phyloP scores from a whole-genome alignment of 495 filamentous ascomycete species.

The Astrothelium subdiscretum region DNA sequence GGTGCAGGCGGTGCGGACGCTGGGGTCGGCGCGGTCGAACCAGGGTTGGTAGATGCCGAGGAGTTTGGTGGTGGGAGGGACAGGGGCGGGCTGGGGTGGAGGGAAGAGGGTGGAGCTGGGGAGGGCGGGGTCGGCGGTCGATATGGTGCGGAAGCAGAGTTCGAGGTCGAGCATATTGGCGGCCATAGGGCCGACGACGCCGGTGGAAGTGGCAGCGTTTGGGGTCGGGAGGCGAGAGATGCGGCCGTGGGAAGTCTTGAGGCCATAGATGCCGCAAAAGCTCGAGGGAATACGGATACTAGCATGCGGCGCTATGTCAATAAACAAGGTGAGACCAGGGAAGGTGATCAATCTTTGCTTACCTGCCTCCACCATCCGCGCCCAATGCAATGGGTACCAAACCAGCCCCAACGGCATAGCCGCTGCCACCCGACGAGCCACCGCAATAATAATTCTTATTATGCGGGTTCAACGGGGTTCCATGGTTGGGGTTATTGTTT shows the following conservation, averaged over 20 bases:
- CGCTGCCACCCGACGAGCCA: conserved; percentile 77
- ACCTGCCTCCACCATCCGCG: conserved; percentile 66
- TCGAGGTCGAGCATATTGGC: conserved; percentile 70
- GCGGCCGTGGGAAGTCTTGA: conserved; percentile 76
- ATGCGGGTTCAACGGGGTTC: conserved; percentile 76
- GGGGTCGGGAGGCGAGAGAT: conserved; percentile 50
- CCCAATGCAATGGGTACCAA: conserved; percentile 74
- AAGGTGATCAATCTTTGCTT: background rate
- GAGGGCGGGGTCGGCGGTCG: conserved; percentile 54
- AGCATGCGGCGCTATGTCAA: no score
- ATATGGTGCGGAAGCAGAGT: conserved; percentile 66
- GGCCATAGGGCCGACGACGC: conserved; percentile 66
- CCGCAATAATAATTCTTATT: conserved; percentile 74
- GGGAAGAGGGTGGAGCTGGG: conserved; percentile 38
- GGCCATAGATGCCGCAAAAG: conserved; percentile 79
- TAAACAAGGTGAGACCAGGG: background rate
- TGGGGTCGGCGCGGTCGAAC: conserved; percentile 54
- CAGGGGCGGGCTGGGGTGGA: conserved; percentile 25
- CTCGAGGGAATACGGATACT: conserved; percentile 70
- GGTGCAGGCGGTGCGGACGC: conserved; percentile 50
- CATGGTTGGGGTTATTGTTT: conserved; percentile 70
- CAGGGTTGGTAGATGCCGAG: conserved; percentile 69
- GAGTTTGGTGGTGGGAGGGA: conserved; percentile 33
- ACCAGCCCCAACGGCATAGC: conserved; percentile 63
- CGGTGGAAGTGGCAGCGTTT: conserved; percentile 49